Evolutionary conservation across 2,329 filamentous ascomycete genomes (phyloP).

Genomic region (Thelonectria blattea): DNA sequence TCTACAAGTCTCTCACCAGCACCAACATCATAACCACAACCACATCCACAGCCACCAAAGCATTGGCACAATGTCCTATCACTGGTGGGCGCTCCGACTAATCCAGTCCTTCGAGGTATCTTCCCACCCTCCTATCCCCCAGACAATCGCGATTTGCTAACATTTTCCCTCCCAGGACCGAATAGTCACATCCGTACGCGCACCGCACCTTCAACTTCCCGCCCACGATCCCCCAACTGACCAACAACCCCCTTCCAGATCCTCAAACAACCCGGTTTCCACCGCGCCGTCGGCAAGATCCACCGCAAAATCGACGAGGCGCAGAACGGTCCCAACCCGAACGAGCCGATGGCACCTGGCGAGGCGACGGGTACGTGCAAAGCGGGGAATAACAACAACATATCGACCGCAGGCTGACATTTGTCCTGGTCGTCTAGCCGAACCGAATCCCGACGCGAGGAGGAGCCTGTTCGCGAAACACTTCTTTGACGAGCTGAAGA

Average conservation of each 20-base stretch:
- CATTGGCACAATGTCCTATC: conserved; percentile 39
- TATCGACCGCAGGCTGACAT: no score
- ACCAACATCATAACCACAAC: conserved; percentile 7
- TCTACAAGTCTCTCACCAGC: not conserved
- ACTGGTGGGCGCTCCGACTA: conserved; percentile 43
- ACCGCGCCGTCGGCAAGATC: conserved; percentile 58
- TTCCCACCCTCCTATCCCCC: fast-evolving
- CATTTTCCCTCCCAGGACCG: conserved; percentile 37
- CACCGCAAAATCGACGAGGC: conserved; percentile 57
- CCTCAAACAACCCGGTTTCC: conserved; percentile 57
- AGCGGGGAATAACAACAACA: no score
- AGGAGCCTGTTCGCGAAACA: conserved; percentile 49
- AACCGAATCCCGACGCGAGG: conserved; percentile 40
- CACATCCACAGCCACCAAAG: not conserved
- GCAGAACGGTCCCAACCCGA: conserved; percentile 55
- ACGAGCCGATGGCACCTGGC: conserved; percentile 57
- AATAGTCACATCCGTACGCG: conserved; percentile 43
- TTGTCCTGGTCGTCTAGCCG: conserved; percentile 34
- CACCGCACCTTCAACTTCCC: not conserved
- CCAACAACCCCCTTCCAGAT: conserved; percentile 45
- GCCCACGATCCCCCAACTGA: not conserved
- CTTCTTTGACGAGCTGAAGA: conserved; percentile 58
- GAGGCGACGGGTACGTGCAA: conserved; percentile 60
- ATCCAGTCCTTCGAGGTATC: conserved; percentile 45
- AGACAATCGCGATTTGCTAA: conserved; percentile 16